Base-by-base conservation (phyloP, 2,329 filamentous ascomycete species). In the Aspergillus carbonarius region DNA sequence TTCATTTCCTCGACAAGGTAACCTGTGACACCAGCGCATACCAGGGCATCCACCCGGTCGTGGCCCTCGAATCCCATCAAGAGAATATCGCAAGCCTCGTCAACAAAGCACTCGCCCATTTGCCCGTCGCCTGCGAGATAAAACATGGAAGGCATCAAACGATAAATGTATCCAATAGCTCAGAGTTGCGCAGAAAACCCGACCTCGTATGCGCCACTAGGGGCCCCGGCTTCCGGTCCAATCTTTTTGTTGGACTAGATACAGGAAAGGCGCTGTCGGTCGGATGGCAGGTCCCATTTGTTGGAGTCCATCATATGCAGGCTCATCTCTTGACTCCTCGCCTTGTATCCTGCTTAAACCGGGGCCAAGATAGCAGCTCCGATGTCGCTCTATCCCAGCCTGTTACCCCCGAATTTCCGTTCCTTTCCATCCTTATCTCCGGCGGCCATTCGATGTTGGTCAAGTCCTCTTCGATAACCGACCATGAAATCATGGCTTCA, bases 271-370 rank as follows among this genome's bases (percentile, higher is more conserved):
- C 92, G 0, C 82, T 98, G 18, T 87, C 93, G 0, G 81, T 90
- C 18, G 92, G 91, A 37, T 96, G 91, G 91, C 83, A 87, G 63
- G 83, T 92, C 37, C 93, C 93, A 3, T 79, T 98, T 32, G 74
- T 98, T 1, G 95, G 87, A 0, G 90, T 97, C 1, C 90, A 99
- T 74, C 95, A 99, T 75, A 98, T 99, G 95, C 93, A 97, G 73
- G 95, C 93, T 10, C 95, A 99, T 75, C 89, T 95, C 17, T 78
- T 99, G 62, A 98, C 95, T 17, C 90, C 93, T 15, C 83, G 92
- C 9, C 83, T 99, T 42, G 87, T 88, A 4, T 77, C 80, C 32
- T 89, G 90, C 5, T 75, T 93, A 60, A 71, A 79, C 54, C 64
- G 60, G 18, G 63, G 61, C 12, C 54, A 60, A 53, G 64, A 61